A percentile compares a stretch with the other conserved stretches of the same genome.
Evolutionary conservation across 345 rosid genomes (phyloP).

Genomic region (Salix dunnii): DNA sequence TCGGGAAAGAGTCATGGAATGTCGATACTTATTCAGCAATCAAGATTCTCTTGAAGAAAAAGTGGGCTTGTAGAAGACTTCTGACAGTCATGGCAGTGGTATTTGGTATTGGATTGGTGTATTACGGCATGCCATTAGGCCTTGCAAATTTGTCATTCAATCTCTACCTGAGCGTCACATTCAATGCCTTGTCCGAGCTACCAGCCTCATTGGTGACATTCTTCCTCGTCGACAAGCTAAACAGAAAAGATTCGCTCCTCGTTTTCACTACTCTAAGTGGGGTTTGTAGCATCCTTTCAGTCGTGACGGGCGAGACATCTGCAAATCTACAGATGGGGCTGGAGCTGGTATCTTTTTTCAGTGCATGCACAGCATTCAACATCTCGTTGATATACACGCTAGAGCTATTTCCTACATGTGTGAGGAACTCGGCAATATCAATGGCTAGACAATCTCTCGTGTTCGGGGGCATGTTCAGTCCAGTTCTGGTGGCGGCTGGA

Average conservation of each 20-base stretch:
- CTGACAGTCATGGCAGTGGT: conserved; percentile 37
- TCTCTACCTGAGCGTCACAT: conserved; percentile 55
- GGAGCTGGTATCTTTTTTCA: conserved; percentile 54
- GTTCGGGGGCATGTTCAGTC: conserved; percentile 2
- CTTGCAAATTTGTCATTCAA: conserved; percentile 47
- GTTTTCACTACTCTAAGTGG: conserved; percentile 45
- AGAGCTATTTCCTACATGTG: conserved; percentile 13
- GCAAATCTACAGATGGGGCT: conserved; percentile 38
- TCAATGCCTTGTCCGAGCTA: conserved; percentile 63
- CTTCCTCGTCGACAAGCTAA: conserved; percentile 39
- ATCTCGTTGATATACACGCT: conserved; percentile 32
- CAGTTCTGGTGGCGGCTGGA: conserved; percentile 30
- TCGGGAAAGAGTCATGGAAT: conserved; percentile 26
- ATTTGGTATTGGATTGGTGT: conserved; percentile 60
- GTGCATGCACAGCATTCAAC: conserved; percentile 49
- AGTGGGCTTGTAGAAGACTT: conserved; percentile 53
- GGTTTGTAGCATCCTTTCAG: conserved; percentile 37
- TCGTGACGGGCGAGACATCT: conserved; percentile 21
- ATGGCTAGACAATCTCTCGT: conserved; percentile 12
- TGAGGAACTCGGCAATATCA: conserved; percentile 13
- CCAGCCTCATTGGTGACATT: conserved; percentile 49
- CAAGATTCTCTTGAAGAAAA: conserved; percentile 36
- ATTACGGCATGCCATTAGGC: conserved; percentile 72
- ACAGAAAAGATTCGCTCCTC: conserved; percentile 39
- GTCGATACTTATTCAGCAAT: conserved; percentile 46